Evolutionary conservation across 148 eudicot genomes (phyloP).

Genomic region (Vaccinium darrowii): DNA sequence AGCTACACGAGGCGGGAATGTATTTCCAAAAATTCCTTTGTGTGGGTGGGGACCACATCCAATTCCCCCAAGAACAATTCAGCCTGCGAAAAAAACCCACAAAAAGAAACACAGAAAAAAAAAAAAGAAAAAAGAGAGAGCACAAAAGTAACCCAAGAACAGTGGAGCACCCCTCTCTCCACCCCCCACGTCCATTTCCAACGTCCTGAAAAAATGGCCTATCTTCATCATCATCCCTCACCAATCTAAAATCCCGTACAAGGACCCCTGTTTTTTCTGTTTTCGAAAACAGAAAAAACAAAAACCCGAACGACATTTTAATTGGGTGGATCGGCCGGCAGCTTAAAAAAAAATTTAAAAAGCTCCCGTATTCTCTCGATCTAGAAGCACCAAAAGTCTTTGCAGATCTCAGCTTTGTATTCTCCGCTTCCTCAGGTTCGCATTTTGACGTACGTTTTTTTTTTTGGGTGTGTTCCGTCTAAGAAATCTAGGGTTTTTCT

Average conservation of each 20-base stretch:
- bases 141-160: not conserved
- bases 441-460: not conserved
- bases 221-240: not conserved
- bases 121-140: not conserved
- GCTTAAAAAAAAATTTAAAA: not conserved
- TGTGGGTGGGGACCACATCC: not conserved
- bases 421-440: not conserved
- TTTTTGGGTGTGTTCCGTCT: not conserved
- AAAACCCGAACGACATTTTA: not conserved
- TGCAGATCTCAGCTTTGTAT: not conserved
- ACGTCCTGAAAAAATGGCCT: not conserved
- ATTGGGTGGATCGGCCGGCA: not conserved
- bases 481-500: not conserved
- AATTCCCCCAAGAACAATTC: not conserved
- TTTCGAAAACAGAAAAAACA: not conserved
- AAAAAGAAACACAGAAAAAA: not conserved
- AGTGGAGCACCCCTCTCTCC: not conserved
- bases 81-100: not conserved
- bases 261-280: not conserved
- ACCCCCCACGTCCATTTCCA: not conserved
- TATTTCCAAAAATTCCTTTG: not conserved
- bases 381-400: not conserved
- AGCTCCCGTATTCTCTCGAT: not conserved
- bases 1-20: slow-evolving; percentile 10
- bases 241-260: not conserved